A percentile compares a stretch with the other conserved stretches of the same genome.
Conservation (phyloP, 192 early-diverging fungal genomes). For the Dissophora globulifera region DNA sequence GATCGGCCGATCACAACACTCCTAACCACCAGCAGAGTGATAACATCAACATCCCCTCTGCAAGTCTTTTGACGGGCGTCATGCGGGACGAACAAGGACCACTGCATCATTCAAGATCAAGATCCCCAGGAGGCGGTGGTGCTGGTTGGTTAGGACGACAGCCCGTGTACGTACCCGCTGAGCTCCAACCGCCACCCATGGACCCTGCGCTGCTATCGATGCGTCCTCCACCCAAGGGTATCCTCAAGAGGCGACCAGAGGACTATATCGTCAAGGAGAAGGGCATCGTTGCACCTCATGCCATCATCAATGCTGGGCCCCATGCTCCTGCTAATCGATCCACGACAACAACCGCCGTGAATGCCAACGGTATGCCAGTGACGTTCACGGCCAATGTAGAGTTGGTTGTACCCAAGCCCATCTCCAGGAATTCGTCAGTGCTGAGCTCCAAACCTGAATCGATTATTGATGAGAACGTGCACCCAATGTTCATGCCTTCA, state of each 20-base stretch:
- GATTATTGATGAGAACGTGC: constrained; percentile 13
- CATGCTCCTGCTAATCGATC: too few relatives aligned
- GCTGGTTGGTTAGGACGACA: neutral
- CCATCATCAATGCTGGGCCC: neutral
- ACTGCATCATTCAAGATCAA: too few relatives aligned
- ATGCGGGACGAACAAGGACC: neutral
- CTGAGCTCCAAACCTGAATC: too few relatives aligned
- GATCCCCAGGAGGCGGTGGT: constrained; percentile 4
- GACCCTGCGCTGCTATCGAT: neutral
- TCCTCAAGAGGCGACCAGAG: constrained; percentile 23
- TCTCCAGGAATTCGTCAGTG: too few relatives aligned
- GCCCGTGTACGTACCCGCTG: neutral
- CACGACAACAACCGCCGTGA: too few relatives aligned
- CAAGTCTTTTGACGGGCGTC: neutral
- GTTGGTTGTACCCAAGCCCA: too few relatives aligned
- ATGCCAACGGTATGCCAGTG: neutral
- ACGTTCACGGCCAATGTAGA: too few relatives aligned
- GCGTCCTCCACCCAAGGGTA: constrained; percentile 25
- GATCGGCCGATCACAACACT: too few relatives aligned
- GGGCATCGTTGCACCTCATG: neutral
- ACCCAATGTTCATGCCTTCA: constrained; percentile 20
- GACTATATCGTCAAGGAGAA: neutral
- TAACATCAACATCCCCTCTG: neutral
- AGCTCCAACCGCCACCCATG: constrained; percentile 14
- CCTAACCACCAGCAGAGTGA: neutral